Percentiles rank a stretch among this genome's conserved stretches.
Conservation (phyloP, 352 stramenopile species). For the Plasmopara viticola region DNA sequence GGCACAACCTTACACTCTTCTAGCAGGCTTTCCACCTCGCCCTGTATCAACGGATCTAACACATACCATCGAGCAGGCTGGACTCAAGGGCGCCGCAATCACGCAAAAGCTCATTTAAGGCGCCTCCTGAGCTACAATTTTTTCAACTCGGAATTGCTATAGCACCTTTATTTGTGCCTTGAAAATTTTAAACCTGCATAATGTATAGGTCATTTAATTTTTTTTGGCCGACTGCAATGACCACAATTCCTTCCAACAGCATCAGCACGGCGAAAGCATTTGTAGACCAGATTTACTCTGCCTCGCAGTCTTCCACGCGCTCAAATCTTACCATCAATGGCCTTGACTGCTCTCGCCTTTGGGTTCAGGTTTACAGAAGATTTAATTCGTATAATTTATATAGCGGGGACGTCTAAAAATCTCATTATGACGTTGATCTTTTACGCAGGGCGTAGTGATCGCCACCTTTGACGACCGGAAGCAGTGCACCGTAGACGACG, state of each 20-base stretch:
- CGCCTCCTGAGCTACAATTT: not conserved
- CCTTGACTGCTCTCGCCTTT: slow-evolving; percentile 63
- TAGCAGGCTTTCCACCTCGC: slow-evolving; percentile 89
- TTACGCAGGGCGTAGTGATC: slow-evolving; percentile 48
- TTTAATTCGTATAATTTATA: not conserved
- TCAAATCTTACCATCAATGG: slow-evolving; percentile 46
- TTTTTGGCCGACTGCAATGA: slow-evolving; percentile 3
- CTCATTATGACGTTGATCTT: not conserved
- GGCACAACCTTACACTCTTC: slow-evolving; percentile 81
- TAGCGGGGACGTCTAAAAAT: not conserved
- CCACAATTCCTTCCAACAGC: slow-evolving; percentile 3
- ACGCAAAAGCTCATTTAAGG: slow-evolving; percentile 88
- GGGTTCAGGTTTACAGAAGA: slow-evolving; percentile 47
- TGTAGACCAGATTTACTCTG: slow-evolving; percentile 43
- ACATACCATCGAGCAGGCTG: slow-evolving; percentile 85
- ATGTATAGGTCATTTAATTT: slow-evolving; percentile 3
- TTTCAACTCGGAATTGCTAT: no score
- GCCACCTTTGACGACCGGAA: slow-evolving; percentile 21
- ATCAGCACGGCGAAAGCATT: slow-evolving; percentile 59
- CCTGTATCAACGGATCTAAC: slow-evolving; percentile 78
- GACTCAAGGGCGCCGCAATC: slow-evolving; percentile 88
- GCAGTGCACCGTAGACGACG: slow-evolving; percentile 65
- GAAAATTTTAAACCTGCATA: slow-evolving; percentile 4
- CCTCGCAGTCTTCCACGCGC: slow-evolving; percentile 30
- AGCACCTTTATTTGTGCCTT: not conserved